Evolutionary conservation across 1,284 basidiomycete species (phyloP).

Genomic region (Leccinum pachyderme): DNA sequence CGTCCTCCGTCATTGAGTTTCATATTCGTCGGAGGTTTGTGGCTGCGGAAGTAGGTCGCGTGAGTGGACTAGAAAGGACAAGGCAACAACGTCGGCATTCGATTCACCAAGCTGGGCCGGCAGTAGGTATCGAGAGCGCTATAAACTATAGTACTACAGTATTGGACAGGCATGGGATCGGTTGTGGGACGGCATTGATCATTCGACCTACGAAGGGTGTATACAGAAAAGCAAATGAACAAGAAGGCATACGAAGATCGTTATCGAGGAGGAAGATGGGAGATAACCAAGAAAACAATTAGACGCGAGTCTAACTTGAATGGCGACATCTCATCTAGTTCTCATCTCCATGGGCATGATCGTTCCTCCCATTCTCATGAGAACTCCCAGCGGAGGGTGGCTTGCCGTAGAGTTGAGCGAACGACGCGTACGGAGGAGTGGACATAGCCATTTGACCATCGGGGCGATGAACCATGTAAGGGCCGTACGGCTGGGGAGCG

Average conservation of each 20-base stretch:
- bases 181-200: slow-evolving; percentile 21
- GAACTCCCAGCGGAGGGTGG: slow-evolving; percentile 33
- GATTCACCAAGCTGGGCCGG: slow-evolving; percentile 17
- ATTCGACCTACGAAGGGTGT: slow-evolving; percentile 32
- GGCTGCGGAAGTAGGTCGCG: background rate
- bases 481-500: slow-evolving; percentile 47
- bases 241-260: slow-evolving; percentile 20
- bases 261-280: slow-evolving; percentile 19
- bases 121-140: slow-evolving; percentile 33
- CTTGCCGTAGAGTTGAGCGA: slow-evolving; percentile 36
- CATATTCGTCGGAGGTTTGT: slow-evolving; percentile 5
- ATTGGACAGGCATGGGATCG: slow-evolving; percentile 26
- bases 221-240: slow-evolving; percentile 20
- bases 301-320: slow-evolving; percentile 17
- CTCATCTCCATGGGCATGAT: slow-evolving; percentile 30
- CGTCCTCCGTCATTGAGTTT: slow-evolving; percentile 6
- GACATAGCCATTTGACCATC: slow-evolving; percentile 40
- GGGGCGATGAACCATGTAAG: slow-evolving; percentile 50
- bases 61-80: background rate
- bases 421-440: slow-evolving; percentile 37
- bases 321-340: slow-evolving; percentile 28
- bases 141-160: slow-evolving; percentile 30
- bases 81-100: slow-evolving; percentile 28
- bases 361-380: slow-evolving; percentile 31
- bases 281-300: slow-evolving; percentile 17